Base-by-base conservation (phyloP, 495 filamentous ascomycete genomes). In the Aspergillus bridgeri region DNA sequence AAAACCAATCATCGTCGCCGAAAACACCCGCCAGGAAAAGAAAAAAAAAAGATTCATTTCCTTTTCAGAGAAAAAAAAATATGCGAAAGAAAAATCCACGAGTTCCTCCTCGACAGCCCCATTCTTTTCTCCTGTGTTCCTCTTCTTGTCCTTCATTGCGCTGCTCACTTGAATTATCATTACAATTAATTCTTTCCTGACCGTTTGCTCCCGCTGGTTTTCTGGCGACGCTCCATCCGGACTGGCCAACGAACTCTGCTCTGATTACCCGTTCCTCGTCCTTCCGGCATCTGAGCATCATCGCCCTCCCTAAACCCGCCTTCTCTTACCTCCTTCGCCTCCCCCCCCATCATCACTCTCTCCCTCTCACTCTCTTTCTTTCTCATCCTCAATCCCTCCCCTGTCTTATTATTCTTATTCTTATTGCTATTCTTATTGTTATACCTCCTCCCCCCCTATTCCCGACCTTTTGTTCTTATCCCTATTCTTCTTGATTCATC, bases 81-180 rank as follows among this genome's bases (percentile, higher is more conserved):
- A 56, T 62, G 62, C 57, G 60, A 57, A 64, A 61, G 61, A 60
- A 62, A 48, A 33, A 48, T 65, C 68, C 70, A 70, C 63, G 68
- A 61, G 59, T 61, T 58, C 50, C 60, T 60, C 59, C 50, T 42
- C 42, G 42, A 54, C 62, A 33, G 54, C 60, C 51, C 61, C 61
- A 59, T 60, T 59, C 42, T 60, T 60, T 45, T 50, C 27, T 7
- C 27, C 1, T 29, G 1, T 29, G 27, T 29, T 29, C 33, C 33
- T 38, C 33, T 38, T 38, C 9, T 38, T 38, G 33, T 38, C 17
- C 13, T 38, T 38, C 33, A 38, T 38, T 38, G 17, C 33, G 33
- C 33, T 38, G 2, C 33, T 38, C 33, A 38, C 17, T n/a, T n/a
- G n/a, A 38, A 42, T 62, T 66, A 58, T 57, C 62, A 65, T 63